A percentile compares a stretch with the other conserved stretches of the same genome.
phyloP scores from a whole-genome alignment of 2,329 filamentous ascomycete species.

The Zymoseptoria tritici region DNA sequence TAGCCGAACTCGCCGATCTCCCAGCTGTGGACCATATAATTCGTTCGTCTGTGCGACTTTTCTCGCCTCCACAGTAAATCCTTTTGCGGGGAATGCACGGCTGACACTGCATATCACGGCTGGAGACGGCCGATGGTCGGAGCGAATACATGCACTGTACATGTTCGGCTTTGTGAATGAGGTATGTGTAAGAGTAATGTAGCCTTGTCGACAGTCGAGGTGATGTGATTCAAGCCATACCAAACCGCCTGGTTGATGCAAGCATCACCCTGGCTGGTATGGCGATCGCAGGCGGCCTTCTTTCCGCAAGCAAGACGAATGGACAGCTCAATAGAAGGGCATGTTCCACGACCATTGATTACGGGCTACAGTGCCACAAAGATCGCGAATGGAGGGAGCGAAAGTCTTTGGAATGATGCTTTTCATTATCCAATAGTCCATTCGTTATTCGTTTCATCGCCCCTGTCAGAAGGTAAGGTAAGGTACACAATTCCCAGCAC shows the following conservation, averaged over 20 bases:
- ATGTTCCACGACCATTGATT: no score
- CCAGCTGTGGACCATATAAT: neutral
- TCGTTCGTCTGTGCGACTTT: neutral
- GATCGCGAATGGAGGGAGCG: no score
- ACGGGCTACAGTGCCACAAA: no score
- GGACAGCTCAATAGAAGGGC: no score
- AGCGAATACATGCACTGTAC: neutral
- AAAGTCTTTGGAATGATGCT: no score
- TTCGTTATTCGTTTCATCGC: no score
- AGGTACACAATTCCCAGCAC: no score
- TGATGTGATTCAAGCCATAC: neutral
- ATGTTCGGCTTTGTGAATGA: neutral
- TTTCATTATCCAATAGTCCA: no score
- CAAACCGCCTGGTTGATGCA: neutral
- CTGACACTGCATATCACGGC: neutral
- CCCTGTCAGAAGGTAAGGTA: no score
- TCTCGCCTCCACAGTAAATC: neutral
- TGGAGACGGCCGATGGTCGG: neutral
- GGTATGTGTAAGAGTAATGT: neutral
- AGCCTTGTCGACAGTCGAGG: neutral
- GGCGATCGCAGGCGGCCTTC: no score
- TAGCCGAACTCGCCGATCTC: neutral
- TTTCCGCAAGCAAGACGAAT: no score
- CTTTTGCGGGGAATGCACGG: neutral
- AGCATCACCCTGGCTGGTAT: no score